Percentiles rank a stretch among this genome's conserved stretches.
Evolutionary conservation across 176 grass and related monocot species (phyloP).

Genomic region (Avena atlantica): DNA sequence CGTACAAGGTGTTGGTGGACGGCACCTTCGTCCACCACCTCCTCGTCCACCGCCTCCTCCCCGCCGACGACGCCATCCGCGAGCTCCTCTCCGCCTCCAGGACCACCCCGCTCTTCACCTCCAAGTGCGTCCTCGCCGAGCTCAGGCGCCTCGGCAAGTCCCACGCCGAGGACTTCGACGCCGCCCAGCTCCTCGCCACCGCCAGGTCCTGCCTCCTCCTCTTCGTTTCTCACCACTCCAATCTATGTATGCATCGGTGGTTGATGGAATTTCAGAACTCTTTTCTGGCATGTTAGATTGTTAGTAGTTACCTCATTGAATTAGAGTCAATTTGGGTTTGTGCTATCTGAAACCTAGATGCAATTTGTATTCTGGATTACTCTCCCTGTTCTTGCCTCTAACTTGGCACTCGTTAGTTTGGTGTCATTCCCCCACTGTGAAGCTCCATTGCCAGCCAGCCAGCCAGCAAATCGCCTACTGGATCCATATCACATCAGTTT

Average conservation of each 20-base stretch:
- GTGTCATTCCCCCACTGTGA: not conserved
- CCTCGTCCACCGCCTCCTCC: constrained; percentile 28
- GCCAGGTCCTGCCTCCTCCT: not conserved
- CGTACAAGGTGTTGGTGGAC: constrained; percentile 16
- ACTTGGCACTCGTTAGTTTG: not conserved
- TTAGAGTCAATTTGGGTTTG: not conserved
- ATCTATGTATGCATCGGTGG: not conserved
- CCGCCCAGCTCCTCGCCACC: constrained; percentile 7
- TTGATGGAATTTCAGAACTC: not conserved
- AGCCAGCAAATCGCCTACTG: not conserved
- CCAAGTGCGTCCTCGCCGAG: constrained; percentile 23
- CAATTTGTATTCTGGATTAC: not conserved
- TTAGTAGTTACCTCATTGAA: not conserved
- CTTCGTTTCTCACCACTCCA: not conserved
- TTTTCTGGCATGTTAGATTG: constrained; percentile 3
- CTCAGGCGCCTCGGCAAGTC: constrained; percentile 30
- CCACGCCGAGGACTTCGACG: constrained; percentile 27
- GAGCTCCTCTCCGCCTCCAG: constrained; percentile 3
- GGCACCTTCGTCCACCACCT: constrained; percentile 33
- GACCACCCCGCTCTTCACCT: not conserved
- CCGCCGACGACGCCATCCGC: constrained; percentile 26
- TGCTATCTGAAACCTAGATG: not conserved
- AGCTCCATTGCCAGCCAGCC: not conserved
- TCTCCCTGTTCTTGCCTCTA: not conserved
- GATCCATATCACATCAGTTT: not conserved